phyloP scores from a whole-genome alignment of 2,329 filamentous ascomycete genomes.

The Arthrobotrys iridis region DNA sequence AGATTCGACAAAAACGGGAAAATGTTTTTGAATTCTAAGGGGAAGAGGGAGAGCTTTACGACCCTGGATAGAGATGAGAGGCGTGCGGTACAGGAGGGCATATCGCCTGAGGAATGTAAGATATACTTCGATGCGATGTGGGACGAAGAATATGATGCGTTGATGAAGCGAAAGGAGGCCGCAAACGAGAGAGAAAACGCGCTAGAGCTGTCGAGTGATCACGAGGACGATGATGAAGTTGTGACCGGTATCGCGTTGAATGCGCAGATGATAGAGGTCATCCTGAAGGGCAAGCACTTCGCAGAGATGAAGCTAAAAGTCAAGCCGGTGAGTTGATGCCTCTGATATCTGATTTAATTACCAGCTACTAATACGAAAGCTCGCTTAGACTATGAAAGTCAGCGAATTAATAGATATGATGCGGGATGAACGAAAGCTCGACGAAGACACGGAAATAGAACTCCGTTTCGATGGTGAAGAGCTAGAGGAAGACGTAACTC shows the following conservation, averaged over 20 bases:
- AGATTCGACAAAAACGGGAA: conserved; percentile 41
- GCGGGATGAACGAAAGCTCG: conserved; percentile 18
- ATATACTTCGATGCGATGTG: conserved; percentile 46
- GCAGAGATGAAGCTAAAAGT: conserved; percentile 43
- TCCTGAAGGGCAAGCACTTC: conserved; percentile 40
- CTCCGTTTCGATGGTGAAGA: conserved; percentile 49
- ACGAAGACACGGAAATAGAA: conserved; percentile 47
- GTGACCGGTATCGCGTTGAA: conserved; percentile 39
- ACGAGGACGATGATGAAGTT: conserved; percentile 21
- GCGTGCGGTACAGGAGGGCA: conserved; percentile 20
- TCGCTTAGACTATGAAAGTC: conserved; percentile 41
- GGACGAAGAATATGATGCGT: conserved; percentile 23
- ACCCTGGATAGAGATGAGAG: conserved; percentile 20
- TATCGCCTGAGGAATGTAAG: conserved; percentile 35
- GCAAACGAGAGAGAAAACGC: conserved; percentile 18
- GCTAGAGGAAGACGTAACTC: conserved; percentile 83
- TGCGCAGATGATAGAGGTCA: conserved; percentile 31
- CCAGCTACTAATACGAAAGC: background rate
- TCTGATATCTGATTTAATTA: background rate
- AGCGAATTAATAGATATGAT: conserved; percentile 34
- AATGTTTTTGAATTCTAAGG: conserved; percentile 25
- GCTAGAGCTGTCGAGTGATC: background rate
- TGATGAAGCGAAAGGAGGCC: conserved; percentile 27
- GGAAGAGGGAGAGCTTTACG: background rate
- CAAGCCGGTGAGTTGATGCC: conserved; percentile 26